Conservation (phyloP, 2,329 filamentous ascomycete genomes). For the Orbilia brochopaga region DNA sequence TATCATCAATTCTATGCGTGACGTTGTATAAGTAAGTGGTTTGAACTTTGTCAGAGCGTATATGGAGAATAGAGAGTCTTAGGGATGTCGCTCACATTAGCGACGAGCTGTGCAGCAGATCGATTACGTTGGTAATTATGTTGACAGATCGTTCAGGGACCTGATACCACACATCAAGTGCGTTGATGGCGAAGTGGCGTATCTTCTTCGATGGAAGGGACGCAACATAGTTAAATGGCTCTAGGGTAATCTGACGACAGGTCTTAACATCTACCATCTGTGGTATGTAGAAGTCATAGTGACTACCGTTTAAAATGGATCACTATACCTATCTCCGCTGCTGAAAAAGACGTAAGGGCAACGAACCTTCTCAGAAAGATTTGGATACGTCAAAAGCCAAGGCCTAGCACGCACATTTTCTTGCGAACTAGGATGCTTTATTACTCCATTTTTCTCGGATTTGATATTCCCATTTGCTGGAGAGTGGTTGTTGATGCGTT, state of each 20-base stretch:
- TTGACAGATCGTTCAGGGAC: not conserved
- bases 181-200: not conserved
- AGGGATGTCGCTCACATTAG: not conserved
- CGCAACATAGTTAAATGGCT: slow-evolving; percentile 9
- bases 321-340: too few species aligned
- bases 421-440: too few species aligned
- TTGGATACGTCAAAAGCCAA: not conserved
- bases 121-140: not conserved
- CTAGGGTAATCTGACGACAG: slow-evolving; percentile 2
- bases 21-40: too few species aligned
- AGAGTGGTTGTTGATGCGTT: too few species aligned
- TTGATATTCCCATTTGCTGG: too few species aligned
- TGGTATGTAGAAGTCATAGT: too few species aligned
- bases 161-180: slow-evolving; percentile 8
- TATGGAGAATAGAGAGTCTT: not conserved
- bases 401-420: too few species aligned
- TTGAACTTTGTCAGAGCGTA: not conserved
- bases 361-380: slow-evolving; percentile 18
- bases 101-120: slow-evolving; percentile 4
- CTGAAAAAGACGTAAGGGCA: too few species aligned
- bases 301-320: too few species aligned
- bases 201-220: slow-evolving; percentile 8
- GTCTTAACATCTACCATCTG: not conserved
- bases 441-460: too few species aligned
- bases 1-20: slow-evolving; percentile 28